Evolutionary conservation across 169 alveolate genomes (phyloP), one percentile per base, ranked within the genome.

Genomic region (Plasmodium coatneyi): DNA sequence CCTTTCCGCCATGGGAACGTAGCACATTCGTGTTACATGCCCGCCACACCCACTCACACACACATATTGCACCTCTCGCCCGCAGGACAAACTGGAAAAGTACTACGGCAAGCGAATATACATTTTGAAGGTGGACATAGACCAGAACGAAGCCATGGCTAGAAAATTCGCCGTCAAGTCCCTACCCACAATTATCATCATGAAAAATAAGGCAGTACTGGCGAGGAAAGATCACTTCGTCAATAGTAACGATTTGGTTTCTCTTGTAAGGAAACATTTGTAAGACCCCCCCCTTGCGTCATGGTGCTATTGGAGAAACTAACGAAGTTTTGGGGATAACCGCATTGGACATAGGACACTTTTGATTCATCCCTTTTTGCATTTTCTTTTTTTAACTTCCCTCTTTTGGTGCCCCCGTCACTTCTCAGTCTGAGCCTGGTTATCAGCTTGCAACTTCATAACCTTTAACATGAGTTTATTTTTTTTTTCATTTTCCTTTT

Each of bases 401-500:
- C 54, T 25, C 22, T 32, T 74, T 74, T 14, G 16, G 28, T 32
- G 22, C 54, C 10, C 34, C 46, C 22, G 9, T 74, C 60, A 39
- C 54, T 84, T 74, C 12, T 52, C 54, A 36, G n/a, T 12, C 39
- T 70, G 71, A 46, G 43, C 28, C 28, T 71, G 79, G 60, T 52
- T 87, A 10, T 79, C 89, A 16, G 86, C 89, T 28, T 87, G 93
- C 32, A 87, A 36, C 34, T 87, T 87, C 93, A 87, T 87, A 46
- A 80, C 93, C 72, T 87, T 87, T 78, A 87, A 87, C 71, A 87
- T 39, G 34, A 87, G 87, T 66, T 87, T 87, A 60, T 80, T 87
- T 80, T 79, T 87, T 87, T 87, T 87, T 32, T 87, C 93, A 87
- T 87, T 87, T 78, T 87, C 93, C 1, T 87, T 87, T 87, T 87